Evolutionary conservation across 2,329 filamentous ascomycete species (phyloP), one percentile per base, ranked within the genome.

Genomic region (Neofusicoccum kwambonambiense): DNA sequence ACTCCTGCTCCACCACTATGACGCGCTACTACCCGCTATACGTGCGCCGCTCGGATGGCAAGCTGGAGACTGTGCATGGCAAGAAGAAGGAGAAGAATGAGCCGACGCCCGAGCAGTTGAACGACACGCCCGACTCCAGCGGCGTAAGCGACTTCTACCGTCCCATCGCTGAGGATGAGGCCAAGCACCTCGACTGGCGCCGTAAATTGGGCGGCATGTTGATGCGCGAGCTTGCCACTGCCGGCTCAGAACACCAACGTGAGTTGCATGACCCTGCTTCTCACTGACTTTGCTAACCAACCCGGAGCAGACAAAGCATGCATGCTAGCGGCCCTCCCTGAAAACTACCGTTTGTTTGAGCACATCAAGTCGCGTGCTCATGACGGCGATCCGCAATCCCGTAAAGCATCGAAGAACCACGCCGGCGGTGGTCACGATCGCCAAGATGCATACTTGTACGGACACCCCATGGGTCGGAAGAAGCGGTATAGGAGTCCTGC

Each of bases 371-470:
- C 83, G 66, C 81, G 81, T 69, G 54, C 61, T 12, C 77, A 76
- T 37, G 75, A 82, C 52, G 78, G 78, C 47, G 79, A 81, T 57
- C 76, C 76, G 42, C 71, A 51, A 19, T 35, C 57, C 37, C 49
- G 80, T 35, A 82, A 83, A 67, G 78, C 80, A 68, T 76, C 78
- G 72, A 80, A 82, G 73, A 82, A 79, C 60, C 79, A 82, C 71
- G 81, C 79, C 6, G 80, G 78, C 41, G 83, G 81, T 39, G 80
- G 79, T 11, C 83, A 82, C 67, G 83, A 86, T 70, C 76, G 85
- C 63, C 83, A 86, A 69, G 86, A 88, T 70, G 84, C 84, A 37
- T 87, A 87, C 68, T 78, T 88, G 5, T 87, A 87, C 71, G 86
- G 86, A 19, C 84, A 87, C 70, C 85, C 85, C 2, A 75, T 80